Evolutionary conservation across 352 stramenopile genomes (phyloP).

Genomic region (Phytophthora fragariae): DNA sequence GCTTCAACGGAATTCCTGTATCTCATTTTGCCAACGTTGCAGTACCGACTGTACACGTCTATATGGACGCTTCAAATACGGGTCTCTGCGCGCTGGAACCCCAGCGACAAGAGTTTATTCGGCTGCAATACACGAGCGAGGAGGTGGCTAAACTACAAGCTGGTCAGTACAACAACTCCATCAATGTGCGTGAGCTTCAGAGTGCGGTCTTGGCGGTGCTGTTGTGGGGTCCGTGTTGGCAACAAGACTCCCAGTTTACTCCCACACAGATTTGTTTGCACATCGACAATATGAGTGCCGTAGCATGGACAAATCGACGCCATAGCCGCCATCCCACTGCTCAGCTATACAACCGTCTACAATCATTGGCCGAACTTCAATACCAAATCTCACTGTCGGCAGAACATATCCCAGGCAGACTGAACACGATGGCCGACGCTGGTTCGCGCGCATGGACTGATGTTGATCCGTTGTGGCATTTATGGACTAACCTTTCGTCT

Average conservation of each 20-base stretch:
- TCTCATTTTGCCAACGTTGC: no score
- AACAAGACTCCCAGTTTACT: neutral
- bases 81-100: no score
- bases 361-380: conserved; percentile 25
- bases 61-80: no score
- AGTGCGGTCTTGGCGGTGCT: conserved; percentile 15
- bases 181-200: conserved; percentile 15
- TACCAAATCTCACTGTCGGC: conserved; percentile 21
- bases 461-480: neutral
- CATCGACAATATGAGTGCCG: conserved; percentile 31
- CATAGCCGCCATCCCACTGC: neutral
- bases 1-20: no score
- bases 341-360: conserved; percentile 23
- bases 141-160: neutral
- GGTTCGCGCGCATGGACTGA: conserved; percentile 25
- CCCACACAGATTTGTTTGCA: neutral
- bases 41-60: no score
- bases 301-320: conserved; percentile 6
- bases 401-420: conserved; percentile 24
- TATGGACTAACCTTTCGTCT: conserved; percentile 26
- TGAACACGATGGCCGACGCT: conserved; percentile 26
- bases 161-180: neutral
- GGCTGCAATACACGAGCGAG: neutral
- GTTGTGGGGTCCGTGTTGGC: neutral
- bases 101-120: no score